Conservation (phyloP, 352 stramenopile genomes). For the Phytophthora macrochlamydospora region DNA sequence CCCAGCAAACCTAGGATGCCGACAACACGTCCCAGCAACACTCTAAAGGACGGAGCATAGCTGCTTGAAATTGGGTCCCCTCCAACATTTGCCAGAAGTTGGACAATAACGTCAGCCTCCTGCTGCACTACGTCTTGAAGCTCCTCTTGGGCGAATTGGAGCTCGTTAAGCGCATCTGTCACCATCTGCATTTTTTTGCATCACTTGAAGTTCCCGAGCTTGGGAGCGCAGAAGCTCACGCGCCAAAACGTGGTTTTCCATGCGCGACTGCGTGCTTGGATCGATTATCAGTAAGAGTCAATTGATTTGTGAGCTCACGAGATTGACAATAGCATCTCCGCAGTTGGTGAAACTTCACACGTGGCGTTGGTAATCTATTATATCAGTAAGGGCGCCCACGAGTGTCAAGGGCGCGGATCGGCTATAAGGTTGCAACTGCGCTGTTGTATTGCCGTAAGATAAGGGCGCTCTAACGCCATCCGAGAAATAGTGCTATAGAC, state of each 20-base stretch:
- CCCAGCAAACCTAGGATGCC: neutral
- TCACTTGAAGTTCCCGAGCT: constrained; percentile 2
- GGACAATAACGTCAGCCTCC: neutral
- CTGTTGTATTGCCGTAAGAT: too few species aligned
- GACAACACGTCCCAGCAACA: neutral
- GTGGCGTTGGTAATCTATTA: too few species aligned
- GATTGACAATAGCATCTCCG: too few species aligned
- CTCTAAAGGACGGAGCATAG: neutral
- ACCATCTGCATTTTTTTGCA: constrained; percentile 5
- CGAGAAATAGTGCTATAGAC: too few species aligned
- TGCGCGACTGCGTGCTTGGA: neutral
- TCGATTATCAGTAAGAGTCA: too few species aligned
- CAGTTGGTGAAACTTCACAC: too few species aligned
- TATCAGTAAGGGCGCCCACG: too few species aligned
- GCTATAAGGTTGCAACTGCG: too few species aligned
- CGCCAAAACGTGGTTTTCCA: constrained; percentile 1
- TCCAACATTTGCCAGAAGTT: neutral
- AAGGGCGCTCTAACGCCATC: too few species aligned
- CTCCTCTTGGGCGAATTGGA: neutral
- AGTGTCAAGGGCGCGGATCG: too few species aligned
- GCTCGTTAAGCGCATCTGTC: neutral
- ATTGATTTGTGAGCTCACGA: too few species aligned
- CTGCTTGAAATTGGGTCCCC: neutral
- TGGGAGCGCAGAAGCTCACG: constrained; percentile 1
- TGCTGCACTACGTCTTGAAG: neutral